Base-by-base conservation (phyloP, 2,329 filamentous ascomycete species). In the Rhytidhysteron rufulum region DNA sequence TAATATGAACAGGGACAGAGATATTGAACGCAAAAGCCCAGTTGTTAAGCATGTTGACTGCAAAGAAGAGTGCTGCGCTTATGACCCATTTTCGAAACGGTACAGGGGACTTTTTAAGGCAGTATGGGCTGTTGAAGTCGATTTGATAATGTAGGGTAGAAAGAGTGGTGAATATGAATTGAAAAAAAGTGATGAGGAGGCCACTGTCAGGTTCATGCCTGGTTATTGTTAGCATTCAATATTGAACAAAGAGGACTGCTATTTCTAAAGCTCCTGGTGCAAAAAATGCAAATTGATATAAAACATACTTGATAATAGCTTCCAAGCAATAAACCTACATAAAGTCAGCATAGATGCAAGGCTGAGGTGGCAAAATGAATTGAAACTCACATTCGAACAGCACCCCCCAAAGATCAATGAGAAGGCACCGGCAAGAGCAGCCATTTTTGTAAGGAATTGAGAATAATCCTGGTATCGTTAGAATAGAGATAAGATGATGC, bases 21-120 rank as follows among this genome's bases (percentile, higher is more conserved):
- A 98, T 97, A 54, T 89, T 83, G 69, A 96, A 98, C 47, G 88
- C 90, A 65, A 98, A 98, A 5, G 91, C 93, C 73, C 91, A 91
- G 57, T 98, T 98, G 69, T 98, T 98, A 59, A 98, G 71, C 42
- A 97, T 81, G 57, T 97, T 98, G 68, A 98, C 93, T 47, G 79
- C 79, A 63, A 95, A 93, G 68, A 97, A 97, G 53, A 96, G 79
- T 4, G 85, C 72, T 31, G 95, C 95, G 60, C 95, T 96, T 57
- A 91, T 74, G 36, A 87, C 61, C 90, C 93, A 97, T 60, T 88
- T 85, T 34, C 77, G 76, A 40, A 97, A 72, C 0, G 93, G 93
- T 4, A 97, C 88, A 37, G 80, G 82, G 50, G 90, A 89, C 15
- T 79, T 79, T 41, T 79, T 80, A 32, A 97, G 66, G 56, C 87